Conservation (phyloP, 2,329 filamentous ascomycete genomes). For the Camillea tinctor region DNA sequence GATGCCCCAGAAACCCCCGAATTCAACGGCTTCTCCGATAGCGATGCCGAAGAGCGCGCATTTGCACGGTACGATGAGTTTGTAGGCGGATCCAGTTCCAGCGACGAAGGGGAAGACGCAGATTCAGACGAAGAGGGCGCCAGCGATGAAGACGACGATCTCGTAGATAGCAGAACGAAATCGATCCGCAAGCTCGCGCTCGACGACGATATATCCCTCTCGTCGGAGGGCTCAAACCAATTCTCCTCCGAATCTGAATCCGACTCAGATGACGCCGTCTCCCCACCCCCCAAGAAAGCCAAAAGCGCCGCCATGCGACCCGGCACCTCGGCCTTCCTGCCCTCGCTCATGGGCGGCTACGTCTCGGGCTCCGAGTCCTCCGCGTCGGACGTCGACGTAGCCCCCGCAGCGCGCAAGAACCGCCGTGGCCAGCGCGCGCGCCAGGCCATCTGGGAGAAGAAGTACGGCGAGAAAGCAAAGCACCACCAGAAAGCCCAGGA, state of each 20-base stretch:
- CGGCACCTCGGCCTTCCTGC: constrained; percentile 63
- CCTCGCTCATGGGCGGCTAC: constrained; percentile 76
- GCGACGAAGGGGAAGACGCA: constrained; percentile 40
- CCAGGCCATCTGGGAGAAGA: constrained; percentile 77
- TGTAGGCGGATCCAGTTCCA: constrained; percentile 43
- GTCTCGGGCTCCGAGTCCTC: constrained; percentile 72
- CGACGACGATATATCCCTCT: constrained; percentile 27
- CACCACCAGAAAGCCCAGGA: constrained; percentile 47
- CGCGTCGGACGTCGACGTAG: constrained; percentile 64
- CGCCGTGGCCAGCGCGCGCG: constrained; percentile 74
- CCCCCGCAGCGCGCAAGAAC: constrained; percentile 67
- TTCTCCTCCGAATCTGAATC: constrained; percentile 5
- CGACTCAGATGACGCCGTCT: constrained; percentile 17
- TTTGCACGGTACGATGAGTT: constrained; percentile 46
- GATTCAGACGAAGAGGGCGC: constrained; percentile 35
- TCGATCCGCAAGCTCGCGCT: constrained; percentile 19
- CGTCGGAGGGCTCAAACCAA: constrained; percentile 26
- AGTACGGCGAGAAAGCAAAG: constrained; percentile 69
- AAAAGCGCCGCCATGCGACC: constrained; percentile 24
- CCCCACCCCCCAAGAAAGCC: constrained; percentile 33
- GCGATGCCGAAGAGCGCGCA: constrained; percentile 36
- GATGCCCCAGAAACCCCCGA: constrained; percentile 17
- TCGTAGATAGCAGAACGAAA: constrained; percentile 24
- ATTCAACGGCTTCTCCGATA: constrained; percentile 29
- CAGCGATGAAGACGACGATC: constrained; percentile 30